These are phyloP conservation scores for Dactylella cylindrospora DNA, from an alignment of 2,329 filamentous ascomycete genomes.

Conservation along the genomic window DNA sequence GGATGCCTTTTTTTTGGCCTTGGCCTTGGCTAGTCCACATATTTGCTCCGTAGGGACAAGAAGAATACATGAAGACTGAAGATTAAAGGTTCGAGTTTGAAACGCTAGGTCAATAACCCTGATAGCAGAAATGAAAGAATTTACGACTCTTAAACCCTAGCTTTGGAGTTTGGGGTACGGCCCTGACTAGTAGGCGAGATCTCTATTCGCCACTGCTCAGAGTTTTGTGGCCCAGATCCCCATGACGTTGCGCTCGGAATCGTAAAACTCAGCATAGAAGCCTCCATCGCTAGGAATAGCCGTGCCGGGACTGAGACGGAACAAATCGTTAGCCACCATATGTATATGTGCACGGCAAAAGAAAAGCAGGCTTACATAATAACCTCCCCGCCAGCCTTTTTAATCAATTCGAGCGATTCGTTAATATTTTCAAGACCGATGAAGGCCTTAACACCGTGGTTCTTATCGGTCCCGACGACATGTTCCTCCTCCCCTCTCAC, in stretches of 20 bases:
- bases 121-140: no score
- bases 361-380: conserved; percentile 15
- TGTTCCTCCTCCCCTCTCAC: conserved; percentile 21
- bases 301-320: conserved; percentile 6
- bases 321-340: background rate
- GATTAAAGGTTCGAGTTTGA: no score
- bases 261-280: conserved; percentile 22
- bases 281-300: conserved; percentile 33
- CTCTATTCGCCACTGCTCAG: no score
- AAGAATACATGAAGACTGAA: no score
- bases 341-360: background rate
- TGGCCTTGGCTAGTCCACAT: no score
- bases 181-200: no score
- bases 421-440: conserved; percentile 26
- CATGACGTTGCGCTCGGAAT: conserved; percentile 36
- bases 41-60: no score
- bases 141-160: no score
- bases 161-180: no score
- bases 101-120: no score
- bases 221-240: conserved; percentile 30
- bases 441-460: conserved; percentile 15
- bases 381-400: conserved; percentile 34
- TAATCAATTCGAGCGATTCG: conserved; percentile 21
- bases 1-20: no score
- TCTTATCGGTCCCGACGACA: conserved; percentile 12